A percentile compares a stretch with the other conserved stretches of the same genome.
phyloP scores from a whole-genome alignment of 2,329 filamentous ascomycete species.

The Rutstroemia sp. region DNA sequence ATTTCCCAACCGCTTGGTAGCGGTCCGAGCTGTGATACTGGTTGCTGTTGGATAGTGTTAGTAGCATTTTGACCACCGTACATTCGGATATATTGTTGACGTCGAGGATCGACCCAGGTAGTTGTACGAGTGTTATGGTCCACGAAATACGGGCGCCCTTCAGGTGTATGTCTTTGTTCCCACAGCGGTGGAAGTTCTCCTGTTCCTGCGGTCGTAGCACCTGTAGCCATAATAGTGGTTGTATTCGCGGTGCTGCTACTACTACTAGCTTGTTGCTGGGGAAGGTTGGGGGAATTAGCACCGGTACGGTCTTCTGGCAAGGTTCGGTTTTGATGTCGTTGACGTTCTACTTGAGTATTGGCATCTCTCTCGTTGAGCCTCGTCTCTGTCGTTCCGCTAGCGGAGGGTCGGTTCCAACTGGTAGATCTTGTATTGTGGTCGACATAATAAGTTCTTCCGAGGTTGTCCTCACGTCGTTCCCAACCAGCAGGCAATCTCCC shows the following conservation, averaged over 20 bases:
- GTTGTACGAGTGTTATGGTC: conserved; percentile 98
- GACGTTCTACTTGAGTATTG: conserved; percentile 85
- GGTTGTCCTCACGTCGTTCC: conserved; percentile 91
- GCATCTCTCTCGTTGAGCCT: conserved; percentile 77
- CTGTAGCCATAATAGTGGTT: conserved; percentile 87
- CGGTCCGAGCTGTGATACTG: conserved; percentile 91
- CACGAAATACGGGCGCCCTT: conserved; percentile 93
- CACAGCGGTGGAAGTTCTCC: conserved; percentile 92
- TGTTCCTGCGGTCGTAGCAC: conserved; percentile 86
- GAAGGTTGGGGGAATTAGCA: conserved; percentile 78
- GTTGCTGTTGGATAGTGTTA: conserved; percentile 91
- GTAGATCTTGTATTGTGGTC: conserved; percentile 96
- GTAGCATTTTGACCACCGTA: conserved; percentile 84
- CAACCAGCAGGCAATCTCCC: conserved; percentile 87
- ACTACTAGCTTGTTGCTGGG: conserved; percentile 36
- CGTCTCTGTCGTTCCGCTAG: conserved; percentile 66
- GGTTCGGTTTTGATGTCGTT: conserved; percentile 91
- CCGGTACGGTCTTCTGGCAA: conserved; percentile 93
- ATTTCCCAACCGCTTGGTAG: conserved; percentile 98
- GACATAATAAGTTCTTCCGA: conserved; percentile 95
- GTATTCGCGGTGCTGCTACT: conserved; percentile 40
- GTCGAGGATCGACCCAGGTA: conserved; percentile 94
- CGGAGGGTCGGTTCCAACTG: conserved; percentile 89
- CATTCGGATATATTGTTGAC: conserved; percentile 98
- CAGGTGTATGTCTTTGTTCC: conserved; percentile 93